phyloP scores from a whole-genome alignment of 148 eudicot genomes.

The Diospyros kaki region DNA sequence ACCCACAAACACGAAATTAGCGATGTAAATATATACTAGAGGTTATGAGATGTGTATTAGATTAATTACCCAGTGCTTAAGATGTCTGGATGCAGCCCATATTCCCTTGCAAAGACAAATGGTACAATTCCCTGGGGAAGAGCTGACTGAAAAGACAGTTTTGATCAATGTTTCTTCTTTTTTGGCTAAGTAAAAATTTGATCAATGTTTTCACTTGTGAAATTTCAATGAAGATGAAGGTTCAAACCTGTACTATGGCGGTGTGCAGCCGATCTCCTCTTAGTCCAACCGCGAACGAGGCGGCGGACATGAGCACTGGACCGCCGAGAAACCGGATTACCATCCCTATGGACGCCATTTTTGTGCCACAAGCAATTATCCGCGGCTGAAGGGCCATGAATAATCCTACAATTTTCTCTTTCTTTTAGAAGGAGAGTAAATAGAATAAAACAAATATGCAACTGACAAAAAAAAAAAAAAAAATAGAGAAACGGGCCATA shows the following conservation, averaged over 20 bases:
- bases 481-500: no score
- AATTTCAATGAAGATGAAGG: no score
- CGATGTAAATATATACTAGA: no score
- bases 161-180: neutral
- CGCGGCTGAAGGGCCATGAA: constrained; percentile 63
- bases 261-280: constrained; percentile 37
- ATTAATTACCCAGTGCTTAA: constrained; percentile 51
- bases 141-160: constrained; percentile 32
- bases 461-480: no score
- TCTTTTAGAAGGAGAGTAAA: no score
- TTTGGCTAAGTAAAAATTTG: no score
- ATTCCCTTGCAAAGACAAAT: constrained; percentile 55
- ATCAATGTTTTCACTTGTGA: no score
- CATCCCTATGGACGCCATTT: constrained; percentile 44
- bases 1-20: no score
- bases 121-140: constrained; percentile 64
- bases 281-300: constrained; percentile 43
- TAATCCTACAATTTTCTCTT: constrained; percentile 17
- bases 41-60: neutral
- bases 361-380: constrained; percentile 55
- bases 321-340: constrained; percentile 41
- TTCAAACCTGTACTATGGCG: constrained; percentile 50
- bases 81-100: constrained; percentile 44
- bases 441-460: no score
- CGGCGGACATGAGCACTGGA: constrained; percentile 41